phyloP scores from a whole-genome alignment of 768 basidiomycete genomes.

The Psilocybe subaeruginosa region DNA sequence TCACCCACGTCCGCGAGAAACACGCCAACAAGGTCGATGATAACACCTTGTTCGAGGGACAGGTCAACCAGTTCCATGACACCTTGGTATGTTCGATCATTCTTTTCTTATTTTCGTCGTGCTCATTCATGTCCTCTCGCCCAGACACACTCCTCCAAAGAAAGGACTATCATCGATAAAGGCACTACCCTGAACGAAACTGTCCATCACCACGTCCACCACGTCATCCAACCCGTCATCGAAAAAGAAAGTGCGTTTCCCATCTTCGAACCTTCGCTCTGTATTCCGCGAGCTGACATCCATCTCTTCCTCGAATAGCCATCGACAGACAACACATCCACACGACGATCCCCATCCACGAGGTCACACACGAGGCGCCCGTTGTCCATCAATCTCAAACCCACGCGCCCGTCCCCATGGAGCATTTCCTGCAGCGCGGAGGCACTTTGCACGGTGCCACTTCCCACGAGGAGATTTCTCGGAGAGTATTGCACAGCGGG shows the following conservation, averaged over 20 bases:
- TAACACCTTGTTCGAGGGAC: slow-evolving; percentile 28
- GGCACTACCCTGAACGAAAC: slow-evolving; percentile 33
- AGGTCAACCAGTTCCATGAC: slow-evolving; percentile 30
- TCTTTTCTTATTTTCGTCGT: neutral
- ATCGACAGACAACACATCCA: slow-evolving; percentile 31
- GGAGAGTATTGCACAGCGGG: slow-evolving; percentile 23
- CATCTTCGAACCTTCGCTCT: no score
- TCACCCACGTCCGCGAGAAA: slow-evolving; percentile 28
- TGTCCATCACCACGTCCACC: slow-evolving; percentile 38
- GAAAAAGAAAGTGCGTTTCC: slow-evolving; percentile 37
- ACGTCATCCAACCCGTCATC: slow-evolving; percentile 40
- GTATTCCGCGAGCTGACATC: no score
- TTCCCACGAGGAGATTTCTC: slow-evolving; percentile 19
- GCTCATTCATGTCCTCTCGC: neutral
- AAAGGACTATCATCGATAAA: slow-evolving; percentile 34
- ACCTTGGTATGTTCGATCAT: slow-evolving; percentile 22
- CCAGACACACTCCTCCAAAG: slow-evolving; percentile 27
- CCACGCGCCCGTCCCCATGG: slow-evolving; percentile 34
- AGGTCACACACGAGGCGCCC: slow-evolving; percentile 39
- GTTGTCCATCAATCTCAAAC: slow-evolving; percentile 37
- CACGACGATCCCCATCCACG: slow-evolving; percentile 38
- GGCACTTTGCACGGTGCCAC: slow-evolving; percentile 20
- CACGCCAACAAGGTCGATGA: slow-evolving; percentile 33
- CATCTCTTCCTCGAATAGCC: slow-evolving; percentile 16
- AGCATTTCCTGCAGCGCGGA: slow-evolving; percentile 33